Percentiles rank a stretch among this genome's conserved stretches.
These are phyloP conservation scores for Camellia granthamiana DNA, from an alignment of 148 eudicot genomes.

Conservation along the genomic window DNA sequence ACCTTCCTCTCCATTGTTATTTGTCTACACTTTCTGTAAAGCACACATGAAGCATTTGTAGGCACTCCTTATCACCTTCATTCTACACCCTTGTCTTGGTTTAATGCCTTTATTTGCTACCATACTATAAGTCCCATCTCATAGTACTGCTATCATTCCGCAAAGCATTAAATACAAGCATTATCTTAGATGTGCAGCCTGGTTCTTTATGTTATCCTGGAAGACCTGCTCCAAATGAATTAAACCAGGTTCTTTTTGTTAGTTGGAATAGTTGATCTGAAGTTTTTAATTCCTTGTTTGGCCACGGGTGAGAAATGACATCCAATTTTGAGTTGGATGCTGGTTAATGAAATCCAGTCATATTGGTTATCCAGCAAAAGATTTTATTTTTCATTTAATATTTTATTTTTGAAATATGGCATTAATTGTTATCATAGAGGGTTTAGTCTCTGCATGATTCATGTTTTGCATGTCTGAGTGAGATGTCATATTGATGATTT, in stretches of 20 bases:
- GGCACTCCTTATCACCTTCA: background rate
- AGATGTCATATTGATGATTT: background rate
- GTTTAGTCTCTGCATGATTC: background rate
- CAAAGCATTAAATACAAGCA: background rate
- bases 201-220: background rate
- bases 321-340: background rate
- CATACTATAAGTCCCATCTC: background rate
- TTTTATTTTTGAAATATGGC: background rate
- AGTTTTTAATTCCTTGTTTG: background rate
- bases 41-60: background rate
- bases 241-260: background rate
- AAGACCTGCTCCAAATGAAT: background rate
- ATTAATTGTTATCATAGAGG: background rate
- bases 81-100: background rate
- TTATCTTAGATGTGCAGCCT: background rate
- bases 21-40: background rate
- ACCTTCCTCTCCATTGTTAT: background rate
- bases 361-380: background rate
- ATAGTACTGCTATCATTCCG: background rate
- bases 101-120: background rate
- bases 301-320: background rate
- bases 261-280: background rate
- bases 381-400: background rate
- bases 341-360: background rate
- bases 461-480: background rate